Percentiles rank a stretch among this genome's conserved stretches.
Conservation (phyloP, 495 filamentous ascomycete species). For the Cercophora newfieldiana region DNA sequence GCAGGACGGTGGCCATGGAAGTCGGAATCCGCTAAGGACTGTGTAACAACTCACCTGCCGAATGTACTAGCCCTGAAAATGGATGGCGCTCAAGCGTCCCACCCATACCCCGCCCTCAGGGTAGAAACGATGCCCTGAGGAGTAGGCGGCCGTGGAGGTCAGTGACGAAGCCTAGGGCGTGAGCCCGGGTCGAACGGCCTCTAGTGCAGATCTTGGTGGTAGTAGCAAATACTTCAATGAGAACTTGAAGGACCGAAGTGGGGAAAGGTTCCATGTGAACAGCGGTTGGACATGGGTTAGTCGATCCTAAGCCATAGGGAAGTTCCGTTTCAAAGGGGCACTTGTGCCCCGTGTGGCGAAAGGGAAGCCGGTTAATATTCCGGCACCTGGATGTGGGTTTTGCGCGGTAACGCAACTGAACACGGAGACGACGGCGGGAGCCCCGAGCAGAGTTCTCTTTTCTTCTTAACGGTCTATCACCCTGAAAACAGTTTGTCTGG, state of each 20-base stretch:
- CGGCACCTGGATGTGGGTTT: conserved; percentile 66
- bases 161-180: conserved; percentile 60
- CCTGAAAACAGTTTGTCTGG: conserved; percentile 60
- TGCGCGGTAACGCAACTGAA: conserved; percentile 67
- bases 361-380: conserved; percentile 73
- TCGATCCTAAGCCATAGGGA: conserved; percentile 66
- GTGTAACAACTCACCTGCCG: conserved; percentile 64
- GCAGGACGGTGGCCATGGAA: conserved; percentile 64
- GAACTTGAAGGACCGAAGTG: no score
- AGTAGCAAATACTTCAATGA: no score
- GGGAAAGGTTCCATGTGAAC: no score
- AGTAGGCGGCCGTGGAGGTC: conserved; percentile 34
- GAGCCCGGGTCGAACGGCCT: no score
- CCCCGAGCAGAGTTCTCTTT: conserved; percentile 69
- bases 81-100: conserved; percentile 66
- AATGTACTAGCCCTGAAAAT: conserved; percentile 67
- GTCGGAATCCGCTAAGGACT: conserved; percentile 65
- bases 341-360: conserved; percentile 60
- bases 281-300: conserved; percentile 70
- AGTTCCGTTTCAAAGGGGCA: conserved; percentile 64
- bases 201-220: no score
- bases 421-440: conserved; percentile 61
- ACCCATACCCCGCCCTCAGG: conserved; percentile 63
- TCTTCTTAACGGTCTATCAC: conserved; percentile 62
- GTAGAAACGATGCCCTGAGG: conserved; percentile 38